Base-by-base conservation (phyloP, 2,329 filamentous ascomycete species). In the Zasmidium cellare region DNA sequence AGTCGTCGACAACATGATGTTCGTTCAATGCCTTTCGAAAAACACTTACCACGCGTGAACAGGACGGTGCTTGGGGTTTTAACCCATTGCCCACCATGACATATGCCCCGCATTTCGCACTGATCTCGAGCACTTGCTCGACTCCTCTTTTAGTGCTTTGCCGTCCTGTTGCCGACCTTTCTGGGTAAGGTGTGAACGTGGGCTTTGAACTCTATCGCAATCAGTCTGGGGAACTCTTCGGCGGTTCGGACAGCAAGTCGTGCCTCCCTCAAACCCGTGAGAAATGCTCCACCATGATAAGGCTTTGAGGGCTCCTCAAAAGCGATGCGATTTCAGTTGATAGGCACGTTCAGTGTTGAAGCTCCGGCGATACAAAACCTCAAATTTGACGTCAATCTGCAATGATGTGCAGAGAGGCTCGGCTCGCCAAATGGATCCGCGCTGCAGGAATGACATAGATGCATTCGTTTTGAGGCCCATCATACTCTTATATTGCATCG, bases 31-130 rank as follows among this genome's bases (percentile, higher is more conserved):
- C 46, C 31, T 25, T 7, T 20, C n/a, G 18, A 12, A 25, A 22
- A 53, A 9, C 20, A 47, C 23, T 22, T 20, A 46, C 23, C 41
- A 20, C 25, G 3, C n/a, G 18, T 31, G 19, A 3, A 16, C 18
- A 7, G 24, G 23, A 31, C 35, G 24, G n/a, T 12, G 23, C 16
- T 38, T 53, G 38, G 41, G 11, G n/a, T 46, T 46, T 45, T 24
- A 46, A 25, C 19, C 2, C 20, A 12, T 31, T 24, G 28, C 25
- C 20, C 14, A 35, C 22, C 22, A 53, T 47, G 14, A 24, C 9
- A 9, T 12, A 3, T 16, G 22, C 47, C 51, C 51, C 51, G 51
- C 51, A 53, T 53, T 46, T n/a, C n/a, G 51, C 46, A 41, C 11
- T 46, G 44, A 46, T n/a, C 35, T 31, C 22, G 12, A 53, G 23